Evolutionary conservation across 2,329 filamentous ascomycete genomes (phyloP), one percentile per base, ranked within the genome.

Genomic region (Venturia nashicola): DNA sequence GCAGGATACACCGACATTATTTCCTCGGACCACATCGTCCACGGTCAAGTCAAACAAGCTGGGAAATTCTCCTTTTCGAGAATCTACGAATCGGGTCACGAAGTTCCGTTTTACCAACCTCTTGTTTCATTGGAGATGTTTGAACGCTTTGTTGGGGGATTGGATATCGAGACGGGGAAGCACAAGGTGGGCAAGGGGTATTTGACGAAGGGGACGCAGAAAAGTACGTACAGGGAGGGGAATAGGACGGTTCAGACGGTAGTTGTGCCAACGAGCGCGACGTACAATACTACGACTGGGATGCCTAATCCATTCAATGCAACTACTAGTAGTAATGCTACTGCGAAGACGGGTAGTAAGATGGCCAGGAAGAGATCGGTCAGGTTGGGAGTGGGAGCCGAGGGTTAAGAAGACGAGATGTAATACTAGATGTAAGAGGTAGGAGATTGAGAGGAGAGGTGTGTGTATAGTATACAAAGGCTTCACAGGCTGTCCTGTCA

Each of bases 21-120:
- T 2, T 79, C 76, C 1, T 72, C 73, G 5, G 77, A 80, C 66
- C 69, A 66, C 62, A 72, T 80, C n/a, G 76, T 79, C 12, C 80
- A 83, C 70, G 82, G 80, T 7, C 79, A 82, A 68, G 79, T 80
- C 23, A 79, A 77, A 70, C 81, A 84, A 70, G 73, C 76, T 5
- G 80, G 76, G 18, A 76, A 76, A 63, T 82, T 79, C 71, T 77
- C 75, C 57, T 82, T 82, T 69, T 74, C 77, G 7, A 74, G 81
- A 32, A 74, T 83, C 66, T 81, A 79, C 69, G 77, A 81, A 65
- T 72, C 73, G 8, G 79, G 79, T 4, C 79, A 81, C 63, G 76
- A 79, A 68, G 78, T 80, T 1, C 81, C 81, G 0, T 83, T 82
- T 69, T 83, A 83, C 70, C 81, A 83, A 68, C 82, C 77, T 3